phyloP scores from a whole-genome alignment of 257 asterid genomes.

The Nicotiana knightiana region DNA sequence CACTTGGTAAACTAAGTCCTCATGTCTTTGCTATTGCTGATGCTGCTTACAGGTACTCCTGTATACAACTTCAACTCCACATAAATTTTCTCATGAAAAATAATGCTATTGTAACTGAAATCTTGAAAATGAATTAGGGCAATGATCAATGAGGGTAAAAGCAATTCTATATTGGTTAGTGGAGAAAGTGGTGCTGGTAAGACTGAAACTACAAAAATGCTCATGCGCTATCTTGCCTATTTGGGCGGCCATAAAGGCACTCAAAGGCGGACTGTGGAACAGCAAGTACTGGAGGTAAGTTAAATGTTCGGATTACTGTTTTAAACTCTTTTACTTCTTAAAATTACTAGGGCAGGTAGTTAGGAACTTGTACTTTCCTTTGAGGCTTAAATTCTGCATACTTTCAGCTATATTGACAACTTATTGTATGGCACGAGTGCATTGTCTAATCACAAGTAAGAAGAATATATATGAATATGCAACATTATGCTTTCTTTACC shows the following conservation, averaged over 20 bases:
- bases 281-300: conserved; percentile 94
- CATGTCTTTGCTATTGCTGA: conserved; percentile 98
- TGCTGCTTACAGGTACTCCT: conserved; percentile 70
- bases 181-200: conserved; percentile 99
- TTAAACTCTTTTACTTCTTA: not conserved
- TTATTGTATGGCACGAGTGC: not conserved
- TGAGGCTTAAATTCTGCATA: not conserved
- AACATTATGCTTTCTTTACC: not conserved
- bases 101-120: conserved; percentile 26
- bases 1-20: conserved; percentile 88
- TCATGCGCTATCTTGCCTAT: conserved; percentile 92
- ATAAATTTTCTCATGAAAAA: conserved; percentile 9
- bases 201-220: conserved; percentile 99
- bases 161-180: conserved; percentile 90
- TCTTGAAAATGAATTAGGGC: conserved; percentile 49
- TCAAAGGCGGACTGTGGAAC: conserved; percentile 95
- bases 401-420: not conserved
- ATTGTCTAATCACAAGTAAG: not conserved
- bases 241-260: conserved; percentile 96
- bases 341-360: not conserved
- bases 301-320: conserved; percentile 7
- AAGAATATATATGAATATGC: not conserved
- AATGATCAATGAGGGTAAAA: conserved; percentile 80
- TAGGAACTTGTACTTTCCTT: not conserved
- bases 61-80: not conserved